These are phyloP conservation scores for Lepidium didymum DNA, from an alignment of 345 rosid genomes.

Conservation along the genomic window DNA sequence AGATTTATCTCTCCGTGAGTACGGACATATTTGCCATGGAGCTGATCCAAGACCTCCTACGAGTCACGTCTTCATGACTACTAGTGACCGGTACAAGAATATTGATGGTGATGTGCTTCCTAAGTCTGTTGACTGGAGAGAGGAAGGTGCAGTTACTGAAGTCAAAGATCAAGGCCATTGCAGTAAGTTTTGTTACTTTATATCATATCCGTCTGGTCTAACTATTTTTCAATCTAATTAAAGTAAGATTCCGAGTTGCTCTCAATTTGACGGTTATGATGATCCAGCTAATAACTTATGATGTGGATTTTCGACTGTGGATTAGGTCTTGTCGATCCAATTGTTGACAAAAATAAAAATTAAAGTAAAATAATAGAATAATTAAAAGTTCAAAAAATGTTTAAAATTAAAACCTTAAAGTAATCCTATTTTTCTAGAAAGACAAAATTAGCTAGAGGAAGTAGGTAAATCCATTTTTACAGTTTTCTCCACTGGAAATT, in stretches of 20 bases:
- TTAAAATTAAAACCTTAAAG: neutral
- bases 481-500: no score
- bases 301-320: no score
- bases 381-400: neutral
- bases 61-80: slow-evolving; percentile 7
- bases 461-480: no score
- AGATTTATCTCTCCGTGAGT: slow-evolving; percentile 59
- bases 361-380: neutral
- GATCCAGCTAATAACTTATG: no score
- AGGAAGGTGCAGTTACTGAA: slow-evolving; percentile 57
- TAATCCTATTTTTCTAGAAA: neutral
- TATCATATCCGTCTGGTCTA: neutral
- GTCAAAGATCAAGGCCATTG: slow-evolving; percentile 81
- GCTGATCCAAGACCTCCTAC: slow-evolving; percentile 23
- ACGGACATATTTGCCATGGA: slow-evolving; percentile 35
- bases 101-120: slow-evolving; percentile 39
- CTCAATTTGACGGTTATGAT: no score
- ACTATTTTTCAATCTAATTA: neutral
- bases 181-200: slow-evolving; percentile 29
- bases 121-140: slow-evolving; percentile 70
- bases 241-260: no score
- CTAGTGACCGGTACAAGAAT: slow-evolving; percentile 27
- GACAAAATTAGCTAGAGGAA: no score
- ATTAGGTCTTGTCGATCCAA: no score
- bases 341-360: no score